Percentiles rank a stretch among this genome's conserved stretches.
These are phyloP conservation scores for Obelidium mucronatum DNA, from an alignment of 192 early-diverging fungal species.

Conservation along the genomic window DNA sequence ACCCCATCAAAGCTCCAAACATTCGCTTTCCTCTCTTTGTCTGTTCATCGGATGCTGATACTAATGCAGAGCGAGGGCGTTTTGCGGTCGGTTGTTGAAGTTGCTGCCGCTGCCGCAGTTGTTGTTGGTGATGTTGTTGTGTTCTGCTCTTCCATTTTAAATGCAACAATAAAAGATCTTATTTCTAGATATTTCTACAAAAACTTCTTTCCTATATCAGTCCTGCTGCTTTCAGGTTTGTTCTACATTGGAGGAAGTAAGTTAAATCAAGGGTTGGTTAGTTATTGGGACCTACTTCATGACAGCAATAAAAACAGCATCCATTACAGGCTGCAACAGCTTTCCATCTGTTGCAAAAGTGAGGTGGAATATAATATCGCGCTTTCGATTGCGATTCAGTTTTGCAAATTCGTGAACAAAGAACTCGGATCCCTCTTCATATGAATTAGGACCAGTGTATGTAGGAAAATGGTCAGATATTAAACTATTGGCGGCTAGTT, in stretches of 20 bases:
- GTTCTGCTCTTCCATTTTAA: background rate
- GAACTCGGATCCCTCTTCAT: slow-evolving; percentile 54
- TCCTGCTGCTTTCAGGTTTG: too few relatives aligned
- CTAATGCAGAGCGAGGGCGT: background rate
- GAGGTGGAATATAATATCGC: background rate
- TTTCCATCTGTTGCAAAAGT: slow-evolving; percentile 7
- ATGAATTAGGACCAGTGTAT: slow-evolving; percentile 65
- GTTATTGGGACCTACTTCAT: background rate
- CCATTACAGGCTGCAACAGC: background rate
- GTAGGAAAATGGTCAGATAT: slow-evolving; percentile 83
- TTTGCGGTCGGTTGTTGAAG: background rate
- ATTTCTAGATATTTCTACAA: too few relatives aligned
- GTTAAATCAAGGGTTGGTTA: too few relatives aligned
- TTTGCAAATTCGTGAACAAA: slow-evolving; percentile 50
- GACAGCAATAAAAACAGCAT: background rate
- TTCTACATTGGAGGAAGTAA: too few relatives aligned
- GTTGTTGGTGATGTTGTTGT: background rate
- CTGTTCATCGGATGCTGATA: background rate
- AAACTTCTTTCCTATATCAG: too few relatives aligned
- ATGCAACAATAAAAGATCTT: too few relatives aligned
- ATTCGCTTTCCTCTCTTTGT: background rate
- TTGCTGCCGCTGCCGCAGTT: background rate
- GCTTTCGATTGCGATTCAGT: slow-evolving; percentile 34
- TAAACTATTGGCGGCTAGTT: slow-evolving; percentile 60
- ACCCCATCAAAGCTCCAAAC: background rate